Percentiles rank a stretch among this genome's conserved stretches.
Evolutionary conservation across 2,329 filamentous ascomycete species (phyloP).

Genomic region (Torrubiella hemipterigena): DNA sequence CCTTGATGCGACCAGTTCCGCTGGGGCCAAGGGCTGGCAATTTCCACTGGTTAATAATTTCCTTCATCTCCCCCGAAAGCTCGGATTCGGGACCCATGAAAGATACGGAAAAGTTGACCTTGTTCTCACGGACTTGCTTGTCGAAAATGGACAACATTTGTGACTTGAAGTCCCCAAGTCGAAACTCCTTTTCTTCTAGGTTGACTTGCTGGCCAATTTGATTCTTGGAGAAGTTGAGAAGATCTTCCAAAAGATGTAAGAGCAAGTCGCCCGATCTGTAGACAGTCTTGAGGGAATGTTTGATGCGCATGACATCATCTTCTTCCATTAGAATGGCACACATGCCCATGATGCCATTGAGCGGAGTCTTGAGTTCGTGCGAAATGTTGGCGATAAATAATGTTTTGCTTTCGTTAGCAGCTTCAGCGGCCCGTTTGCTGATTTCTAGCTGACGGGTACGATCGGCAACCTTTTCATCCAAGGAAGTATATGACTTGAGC

Average conservation of each 20-base stretch:
- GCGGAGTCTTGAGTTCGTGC: slow-evolving; percentile 77
- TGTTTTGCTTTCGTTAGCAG: slow-evolving; percentile 95
- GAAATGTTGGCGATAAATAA: slow-evolving; percentile 94
- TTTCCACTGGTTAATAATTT: slow-evolving; percentile 1
- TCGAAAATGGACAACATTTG: slow-evolving; percentile 82
- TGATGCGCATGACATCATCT: slow-evolving; percentile 64
- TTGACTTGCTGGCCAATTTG: slow-evolving; percentile 77
- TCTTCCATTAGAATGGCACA: slow-evolving; percentile 89
- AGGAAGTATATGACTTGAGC: slow-evolving; percentile 69
- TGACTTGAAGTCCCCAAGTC: slow-evolving; percentile 68
- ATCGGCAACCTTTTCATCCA: slow-evolving; percentile 76
- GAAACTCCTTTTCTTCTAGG: slow-evolving; percentile 76
- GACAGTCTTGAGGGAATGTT: slow-evolving; percentile 73
- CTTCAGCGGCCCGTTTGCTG: slow-evolving; percentile 84
- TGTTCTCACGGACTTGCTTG: slow-evolving; percentile 72
- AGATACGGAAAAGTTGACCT: slow-evolving; percentile 60
- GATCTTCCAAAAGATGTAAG: slow-evolving; percentile 75
- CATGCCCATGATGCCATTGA: slow-evolving; percentile 94
- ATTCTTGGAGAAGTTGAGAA: slow-evolving; percentile 89
- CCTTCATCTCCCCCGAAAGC: not conserved
- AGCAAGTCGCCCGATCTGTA: slow-evolving; percentile 78
- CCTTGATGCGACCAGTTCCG: slow-evolving; percentile 53
- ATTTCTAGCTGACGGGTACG: slow-evolving; percentile 76
- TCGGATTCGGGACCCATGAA: slow-evolving; percentile 37
- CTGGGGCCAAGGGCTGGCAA: not conserved